Base-by-base conservation (phyloP, 1,139 yeast species). In the Candida tetrigidarum region DNA sequence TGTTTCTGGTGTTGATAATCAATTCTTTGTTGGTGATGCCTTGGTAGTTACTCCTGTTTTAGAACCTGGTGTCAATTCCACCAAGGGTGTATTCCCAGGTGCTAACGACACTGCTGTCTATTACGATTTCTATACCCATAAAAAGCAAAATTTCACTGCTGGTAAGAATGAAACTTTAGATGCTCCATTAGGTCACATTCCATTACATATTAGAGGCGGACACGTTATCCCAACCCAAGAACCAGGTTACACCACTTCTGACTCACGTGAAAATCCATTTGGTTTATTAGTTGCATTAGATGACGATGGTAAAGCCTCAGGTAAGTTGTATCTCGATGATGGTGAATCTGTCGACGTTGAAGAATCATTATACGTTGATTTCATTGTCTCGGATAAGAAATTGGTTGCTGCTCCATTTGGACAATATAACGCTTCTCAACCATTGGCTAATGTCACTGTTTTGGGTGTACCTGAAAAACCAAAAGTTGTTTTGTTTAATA, bases 61-160 rank as follows among this genome's bases (percentile, higher is more conserved):
- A 43, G 54, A 58, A 39, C 61, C 59, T 18, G 57, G 57, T 27
- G 63, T 52, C 9, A 42, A 54, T 16, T 46, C 56, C 2, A 64
- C 62, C 30, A 56, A 62, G 23, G 67, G 62, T 35, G 50, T 52
- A 14, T 60, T 63, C 57, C 68, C 65, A 15, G 56, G 56, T 28
- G 49, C 54, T 11, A 48, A 47, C 35, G n/a, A n/a, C n/a, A n/a
- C n/a, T n/a, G 64, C 59, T 22, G 55, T 59, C 6, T 66, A 67
- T 59, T 66, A 63, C 44, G 70, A 66, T 50, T 67, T 67, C 67
- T 66, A 66, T 55, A 61, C 66, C 9, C 54, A 56, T 22, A 52
- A 53, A 38, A 43, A 50, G 23, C 58, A 55, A 30, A 50, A 59
- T 42, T 56, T 58, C 42, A 47, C 53, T 7, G 54, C 51, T 15